Percentiles rank a stretch among this genome's conserved stretches.
Evolutionary conservation across 2,329 filamentous ascomycete species (phyloP).

Genomic region (Rhinocladiella mackenziei): DNA sequence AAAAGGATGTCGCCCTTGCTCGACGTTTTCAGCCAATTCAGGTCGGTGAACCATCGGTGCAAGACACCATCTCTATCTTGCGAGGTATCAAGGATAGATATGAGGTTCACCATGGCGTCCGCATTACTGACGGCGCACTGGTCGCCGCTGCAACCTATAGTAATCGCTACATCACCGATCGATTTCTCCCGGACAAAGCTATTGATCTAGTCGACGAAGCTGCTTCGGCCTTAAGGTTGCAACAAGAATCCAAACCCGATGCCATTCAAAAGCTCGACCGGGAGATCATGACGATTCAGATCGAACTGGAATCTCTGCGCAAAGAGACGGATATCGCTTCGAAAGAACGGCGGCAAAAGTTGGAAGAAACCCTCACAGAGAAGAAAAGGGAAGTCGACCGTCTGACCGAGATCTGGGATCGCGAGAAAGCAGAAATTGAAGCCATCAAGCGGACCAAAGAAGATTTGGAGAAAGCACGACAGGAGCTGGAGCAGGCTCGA

Average conservation of each 20-base stretch:
- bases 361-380: constrained; percentile 70
- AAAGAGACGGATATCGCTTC: constrained; percentile 92
- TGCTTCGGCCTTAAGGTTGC: constrained; percentile 79
- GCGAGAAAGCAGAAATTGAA: constrained; percentile 80
- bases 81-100: constrained; percentile 97
- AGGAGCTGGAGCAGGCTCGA: constrained; percentile 84
- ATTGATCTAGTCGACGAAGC: constrained; percentile 97
- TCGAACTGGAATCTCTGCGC: constrained; percentile 87
- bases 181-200: constrained; percentile 93
- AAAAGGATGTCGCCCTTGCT: constrained; percentile 91
- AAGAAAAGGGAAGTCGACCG: constrained; percentile 72
- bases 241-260: constrained; percentile 96
- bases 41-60: constrained; percentile 85
- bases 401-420: constrained; percentile 82
- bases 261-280: constrained; percentile 88
- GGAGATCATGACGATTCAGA: constrained; percentile 95
- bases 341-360: constrained; percentile 78
- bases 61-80: constrained; percentile 91
- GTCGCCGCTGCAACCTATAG: constrained; percentile 89
- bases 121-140: constrained; percentile 86
- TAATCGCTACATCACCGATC: constrained; percentile 94
- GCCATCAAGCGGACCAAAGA: constrained; percentile 81
- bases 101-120: constrained; percentile 92
- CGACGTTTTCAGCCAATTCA: constrained; percentile 90
- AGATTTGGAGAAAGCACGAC: constrained; percentile 77